phyloP scores from a whole-genome alignment of 306 rosid species.

The Potentilla sterilis region DNA sequence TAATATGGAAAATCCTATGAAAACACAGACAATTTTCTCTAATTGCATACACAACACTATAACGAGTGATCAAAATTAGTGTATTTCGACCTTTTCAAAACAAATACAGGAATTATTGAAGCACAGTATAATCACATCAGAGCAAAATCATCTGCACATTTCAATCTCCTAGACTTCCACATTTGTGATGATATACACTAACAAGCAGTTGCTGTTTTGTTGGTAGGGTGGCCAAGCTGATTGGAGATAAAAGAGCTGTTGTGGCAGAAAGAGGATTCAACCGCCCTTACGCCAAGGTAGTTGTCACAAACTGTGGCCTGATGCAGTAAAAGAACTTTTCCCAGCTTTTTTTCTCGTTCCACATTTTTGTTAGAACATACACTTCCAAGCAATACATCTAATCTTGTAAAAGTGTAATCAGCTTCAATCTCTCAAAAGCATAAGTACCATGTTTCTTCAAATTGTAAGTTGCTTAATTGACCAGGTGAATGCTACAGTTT shows the following conservation, averaged over 20 bases:
- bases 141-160: neutral
- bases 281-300: conserved; percentile 69
- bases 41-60: neutral
- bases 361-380: conserved; percentile 19
- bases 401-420: neutral
- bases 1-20: neutral
- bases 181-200: conserved; percentile 2
- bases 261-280: conserved; percentile 90
- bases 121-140: neutral
- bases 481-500: neutral
- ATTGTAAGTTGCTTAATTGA: neutral
- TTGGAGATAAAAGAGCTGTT: conserved; percentile 85
- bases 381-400: neutral
- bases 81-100: neutral
- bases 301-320: conserved; percentile 66
- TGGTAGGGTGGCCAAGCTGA: conserved; percentile 82
- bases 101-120: neutral
- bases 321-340: conserved; percentile 25
- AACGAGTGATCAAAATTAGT: neutral
- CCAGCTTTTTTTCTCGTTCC: neutral
- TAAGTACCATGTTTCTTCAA: neutral
- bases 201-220: neutral
- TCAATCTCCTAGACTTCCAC: neutral
- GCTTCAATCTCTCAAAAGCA: neutral
- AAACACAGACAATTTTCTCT: neutral